Evolutionary conservation across 768 basidiomycete genomes (phyloP), one percentile per base, ranked within the genome.

Genomic region (Candolleomyces efflorescens): DNA sequence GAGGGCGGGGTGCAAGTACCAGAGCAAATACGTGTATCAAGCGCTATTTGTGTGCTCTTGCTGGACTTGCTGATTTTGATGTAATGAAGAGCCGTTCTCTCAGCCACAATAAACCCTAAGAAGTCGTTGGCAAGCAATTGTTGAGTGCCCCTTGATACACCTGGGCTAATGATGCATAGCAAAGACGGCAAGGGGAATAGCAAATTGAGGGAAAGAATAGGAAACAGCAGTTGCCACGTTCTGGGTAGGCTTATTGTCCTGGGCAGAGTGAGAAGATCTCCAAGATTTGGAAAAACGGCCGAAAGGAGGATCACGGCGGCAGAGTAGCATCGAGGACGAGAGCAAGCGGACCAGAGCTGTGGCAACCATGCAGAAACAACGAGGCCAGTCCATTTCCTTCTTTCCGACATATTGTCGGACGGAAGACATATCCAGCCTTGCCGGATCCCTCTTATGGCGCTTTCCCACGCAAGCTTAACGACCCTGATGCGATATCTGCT

Each of bases 341-440:
- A 48, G 56, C 13, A 55, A 43, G 27, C 26, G 45, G 43, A 15
- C 48, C 51, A 46, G 38, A 27, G 52, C 41, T 44, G 56, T 53
- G 58, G 56, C 61, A 52, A 37, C 32, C 71, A 70, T 56, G 72
- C 69, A 68, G 58, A 55, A 61, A 62, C 72, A 73, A 73, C 62
- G 72, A 73, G 71, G 72, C 68, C 32, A 54, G 54, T 58, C 18
- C 59, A 32, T 23, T 37, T 26, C 11, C 51, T 32, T 53, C 38
- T 53, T 53, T 51, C 37, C 51, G 51, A 53, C 51, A 53, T 53
- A 38, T 5, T 5, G 32, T 32, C 32, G 32, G 32, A 32, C 32
- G 32, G 20, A 53, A 53, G 38, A 38, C 51, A 53, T 24, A 20
- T 32, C 51, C 18, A 11, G 36, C 12, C 3, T n/a, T 13, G 17